These are phyloP conservation scores for Trichoderma atrobrunneum DNA, from an alignment of 2,329 filamentous ascomycete genomes.

Conservation along the genomic window DNA sequence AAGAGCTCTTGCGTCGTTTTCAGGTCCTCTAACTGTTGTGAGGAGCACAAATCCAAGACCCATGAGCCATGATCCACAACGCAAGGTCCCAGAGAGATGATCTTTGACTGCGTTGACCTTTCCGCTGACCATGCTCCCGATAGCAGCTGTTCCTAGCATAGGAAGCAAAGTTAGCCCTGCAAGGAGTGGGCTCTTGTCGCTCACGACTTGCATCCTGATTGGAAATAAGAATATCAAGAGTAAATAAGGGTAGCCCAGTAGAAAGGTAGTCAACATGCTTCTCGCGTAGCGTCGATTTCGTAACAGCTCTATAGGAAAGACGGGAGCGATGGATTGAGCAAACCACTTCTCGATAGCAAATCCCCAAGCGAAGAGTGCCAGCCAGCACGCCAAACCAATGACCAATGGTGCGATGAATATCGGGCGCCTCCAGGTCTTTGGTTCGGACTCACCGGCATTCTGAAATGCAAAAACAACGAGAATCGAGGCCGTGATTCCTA, in stretches of 20 bases:
- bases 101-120: conserved; percentile 43
- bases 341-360: conserved; percentile 27
- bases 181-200: conserved; percentile 43
- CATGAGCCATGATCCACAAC: conserved; percentile 43
- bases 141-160: conserved; percentile 48
- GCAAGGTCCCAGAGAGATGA: conserved; percentile 43
- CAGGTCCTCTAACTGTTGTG: conserved; percentile 33
- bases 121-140: conserved; percentile 44
- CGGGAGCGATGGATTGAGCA: conserved; percentile 34
- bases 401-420: conserved; percentile 34
- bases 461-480: conserved; percentile 59
- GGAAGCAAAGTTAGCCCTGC: conserved; percentile 53
- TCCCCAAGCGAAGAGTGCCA: conserved; percentile 31
- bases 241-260: conserved; percentile 51
- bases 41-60: conserved; percentile 47
- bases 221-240: conserved; percentile 50
- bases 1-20: conserved; percentile 44
- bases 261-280: conserved; percentile 43
- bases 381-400: conserved; percentile 31
- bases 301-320: conserved; percentile 49
- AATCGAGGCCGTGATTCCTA: conserved; percentile 52
- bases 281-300: conserved; percentile 45
- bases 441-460: conserved; percentile 39
- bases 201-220: conserved; percentile 49
- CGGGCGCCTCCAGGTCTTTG: conserved; percentile 42